Evolutionary conservation across 768 basidiomycete genomes (phyloP).

Genomic region (Mycena polygramma): DNA sequence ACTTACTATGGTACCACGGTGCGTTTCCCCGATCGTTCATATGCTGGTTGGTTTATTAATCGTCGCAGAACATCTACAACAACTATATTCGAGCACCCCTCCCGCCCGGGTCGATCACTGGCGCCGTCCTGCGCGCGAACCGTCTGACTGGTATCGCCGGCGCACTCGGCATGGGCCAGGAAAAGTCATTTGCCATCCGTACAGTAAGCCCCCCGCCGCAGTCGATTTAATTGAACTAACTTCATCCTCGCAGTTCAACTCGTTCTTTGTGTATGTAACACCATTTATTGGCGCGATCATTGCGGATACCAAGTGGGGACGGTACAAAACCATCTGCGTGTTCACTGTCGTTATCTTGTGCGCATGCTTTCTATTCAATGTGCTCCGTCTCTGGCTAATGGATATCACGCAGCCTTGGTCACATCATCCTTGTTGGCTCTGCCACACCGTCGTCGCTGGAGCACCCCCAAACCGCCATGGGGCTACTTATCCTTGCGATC

Average conservation of each 20-base stretch:
- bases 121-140: constrained; percentile 51
- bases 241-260: constrained; percentile 60
- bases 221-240: not conserved
- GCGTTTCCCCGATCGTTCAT: no score
- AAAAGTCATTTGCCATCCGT: constrained; percentile 61
- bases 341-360: constrained; percentile 63
- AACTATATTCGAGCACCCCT: constrained; percentile 68
- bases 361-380: not conserved
- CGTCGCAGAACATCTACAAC: constrained; percentile 54
- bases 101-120: constrained; percentile 61
- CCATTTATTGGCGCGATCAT: constrained; percentile 67
- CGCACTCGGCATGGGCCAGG: constrained; percentile 64
- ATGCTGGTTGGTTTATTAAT: not conserved
- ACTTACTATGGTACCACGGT: constrained; percentile 64
- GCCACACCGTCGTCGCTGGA: constrained; percentile 57
- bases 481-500: constrained; percentile 60
- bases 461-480: constrained; percentile 55
- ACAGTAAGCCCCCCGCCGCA: constrained; percentile 38
- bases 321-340: constrained; percentile 69
- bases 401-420: constrained; percentile 49
- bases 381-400: no score
- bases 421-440: constrained; percentile 61
- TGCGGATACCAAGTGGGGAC: constrained; percentile 67
- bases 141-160: constrained; percentile 57
- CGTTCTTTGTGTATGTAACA: constrained; percentile 64